Evolutionary conservation across 2,329 filamentous ascomycete genomes (phyloP), one percentile per base, ranked within the genome.

Genomic region (Alternaria dauci): DNA sequence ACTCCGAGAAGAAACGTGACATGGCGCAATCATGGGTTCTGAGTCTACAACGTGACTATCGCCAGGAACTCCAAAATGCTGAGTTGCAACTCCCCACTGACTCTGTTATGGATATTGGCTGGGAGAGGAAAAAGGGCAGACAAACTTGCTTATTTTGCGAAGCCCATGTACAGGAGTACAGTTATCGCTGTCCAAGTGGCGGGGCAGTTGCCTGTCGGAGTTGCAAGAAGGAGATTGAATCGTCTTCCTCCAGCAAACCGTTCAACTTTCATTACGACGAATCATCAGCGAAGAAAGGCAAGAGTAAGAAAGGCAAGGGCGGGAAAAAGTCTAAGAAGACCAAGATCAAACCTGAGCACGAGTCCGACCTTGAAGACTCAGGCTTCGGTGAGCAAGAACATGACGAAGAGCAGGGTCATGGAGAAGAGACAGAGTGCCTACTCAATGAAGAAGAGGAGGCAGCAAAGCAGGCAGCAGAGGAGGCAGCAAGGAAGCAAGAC

Each of bases 161-260:
- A 1, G 39, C 28, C 9, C 4, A 20, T 3, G 26, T 53, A 25
- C 39, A 42, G 4, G 51, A 41, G 14, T 43, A 42, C 26, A 53
- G 51, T 41, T 53, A 32, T 32, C 38, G 26, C 28, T 43, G 51
- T 25, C 51, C 51, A 32, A 53, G 51, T 34, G 51, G 51, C 2
- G 51, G 51, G 20, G 51, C 51, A 20, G 39, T 53, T 44, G 51
- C 51, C 28, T 53, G 51, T 6, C 26, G 20, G 2, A 36, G 26
- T n/a, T 53, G 51, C 3, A 53, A 53, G 12, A 53, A 42, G 26
- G 20, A 53, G 26, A 53, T 53, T 25, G 51, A 53, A 12, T 14
- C 38, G n/a, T 53, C 51, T 9, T 32, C 51, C 4, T 11, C 18
- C 43, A 43, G 26, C 6, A 28, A 53, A 4, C 51, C 51, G 39